These are phyloP conservation scores for Solanum sejunctum DNA, from an alignment of 257 asterid genomes.

Conservation along the genomic window DNA sequence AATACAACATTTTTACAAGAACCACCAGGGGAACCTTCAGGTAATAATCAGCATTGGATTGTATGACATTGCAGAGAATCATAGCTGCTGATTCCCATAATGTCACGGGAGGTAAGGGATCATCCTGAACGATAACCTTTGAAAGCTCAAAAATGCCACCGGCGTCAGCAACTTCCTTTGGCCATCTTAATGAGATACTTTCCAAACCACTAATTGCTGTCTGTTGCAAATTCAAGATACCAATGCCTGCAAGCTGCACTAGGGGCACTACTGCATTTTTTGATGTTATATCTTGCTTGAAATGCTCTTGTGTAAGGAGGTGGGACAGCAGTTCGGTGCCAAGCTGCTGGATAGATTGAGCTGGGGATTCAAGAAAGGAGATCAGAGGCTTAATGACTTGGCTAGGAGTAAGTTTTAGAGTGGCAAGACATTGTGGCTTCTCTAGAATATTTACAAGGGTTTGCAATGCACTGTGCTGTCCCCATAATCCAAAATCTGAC, in stretches of 20 bases:
- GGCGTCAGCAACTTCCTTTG: constrained; percentile 72
- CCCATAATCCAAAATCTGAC: constrained; percentile 62
- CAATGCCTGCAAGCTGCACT: constrained; percentile 71
- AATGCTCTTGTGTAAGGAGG: constrained; percentile 74
- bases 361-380: constrained; percentile 64
- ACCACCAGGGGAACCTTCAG: constrained; percentile 50
- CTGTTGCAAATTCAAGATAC: constrained; percentile 58
- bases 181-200: constrained; percentile 67
- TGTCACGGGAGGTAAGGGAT: constrained; percentile 57
- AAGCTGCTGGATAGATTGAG: constrained; percentile 82
- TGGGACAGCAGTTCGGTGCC: constrained; percentile 73
- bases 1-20: constrained; percentile 65
- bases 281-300: constrained; percentile 67
- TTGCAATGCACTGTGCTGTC: constrained; percentile 88
- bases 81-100: constrained; percentile 74
- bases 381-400: constrained; percentile 69
- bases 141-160: constrained; percentile 78
- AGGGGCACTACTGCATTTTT: constrained; percentile 68
- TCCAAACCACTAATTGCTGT: constrained; percentile 75
- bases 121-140: constrained; percentile 64
- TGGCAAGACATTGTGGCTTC: constrained; percentile 66
- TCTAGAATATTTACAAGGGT: constrained; percentile 80
- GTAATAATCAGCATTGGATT: constrained; percentile 40
- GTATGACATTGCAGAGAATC: constrained; percentile 56
- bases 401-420: constrained; percentile 59